phyloP scores from a whole-genome alignment of 352 stramenopile species.

The Pythium sukuiense region DNA sequence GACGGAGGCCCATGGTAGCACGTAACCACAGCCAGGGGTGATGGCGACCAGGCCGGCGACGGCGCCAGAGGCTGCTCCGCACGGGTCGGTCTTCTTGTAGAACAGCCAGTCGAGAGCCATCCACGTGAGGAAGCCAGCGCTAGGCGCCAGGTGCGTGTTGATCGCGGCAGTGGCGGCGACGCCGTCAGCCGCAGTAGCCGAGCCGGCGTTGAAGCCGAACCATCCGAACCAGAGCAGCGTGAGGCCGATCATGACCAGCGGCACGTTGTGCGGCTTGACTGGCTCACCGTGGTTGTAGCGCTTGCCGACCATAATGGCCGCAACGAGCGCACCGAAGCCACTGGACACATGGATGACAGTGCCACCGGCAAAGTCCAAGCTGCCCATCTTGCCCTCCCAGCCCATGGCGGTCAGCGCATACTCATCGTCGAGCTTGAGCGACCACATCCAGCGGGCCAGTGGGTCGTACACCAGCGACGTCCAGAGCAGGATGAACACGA shows the following conservation, averaged over 20 bases:
- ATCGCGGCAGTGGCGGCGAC: constrained; percentile 68
- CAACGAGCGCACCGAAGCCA: constrained; percentile 74
- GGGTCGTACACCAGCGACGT: constrained; percentile 85
- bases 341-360: constrained; percentile 86
- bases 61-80: constrained; percentile 54
- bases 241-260: constrained; percentile 77
- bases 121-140: constrained; percentile 73
- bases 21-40: constrained; percentile 70
- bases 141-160: constrained; percentile 70
- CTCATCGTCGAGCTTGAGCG: constrained; percentile 49
- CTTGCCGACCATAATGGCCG: constrained; percentile 68
- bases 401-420: constrained; percentile 47
- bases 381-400: constrained; percentile 72
- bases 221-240: constrained; percentile 83
- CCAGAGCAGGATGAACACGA: constrained; percentile 81
- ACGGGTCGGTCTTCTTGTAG: constrained; percentile 61
- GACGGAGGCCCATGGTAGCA: constrained; percentile 64
- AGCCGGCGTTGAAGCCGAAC: constrained; percentile 85
- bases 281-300: constrained; percentile 70
- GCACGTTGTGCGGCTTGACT: constrained; percentile 83
- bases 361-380: constrained; percentile 81
- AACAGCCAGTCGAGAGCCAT: constrained; percentile 54
- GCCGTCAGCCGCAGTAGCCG: constrained; percentile 50
- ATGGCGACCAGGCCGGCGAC: constrained; percentile 69
- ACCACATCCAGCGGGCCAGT: constrained; percentile 85